Conservation (phyloP, 73 alveolate species). For the Effrenium voratum region DNA sequence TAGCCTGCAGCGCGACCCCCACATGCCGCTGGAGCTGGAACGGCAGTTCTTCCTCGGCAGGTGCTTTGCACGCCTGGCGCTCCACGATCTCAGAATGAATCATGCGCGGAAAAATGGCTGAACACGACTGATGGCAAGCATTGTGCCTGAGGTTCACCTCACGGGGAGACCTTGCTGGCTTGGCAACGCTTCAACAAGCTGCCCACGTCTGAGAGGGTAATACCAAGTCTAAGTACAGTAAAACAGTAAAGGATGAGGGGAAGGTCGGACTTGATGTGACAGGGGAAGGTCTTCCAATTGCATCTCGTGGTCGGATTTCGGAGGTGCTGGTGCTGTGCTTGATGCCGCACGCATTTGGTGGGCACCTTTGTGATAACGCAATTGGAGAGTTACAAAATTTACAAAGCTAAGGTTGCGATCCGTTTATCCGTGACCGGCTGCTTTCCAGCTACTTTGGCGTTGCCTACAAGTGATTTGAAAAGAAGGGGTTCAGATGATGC, state of each 20-base stretch:
- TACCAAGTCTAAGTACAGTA: not conserved
- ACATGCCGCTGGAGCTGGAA: not conserved
- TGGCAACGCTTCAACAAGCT: conserved; percentile 45
- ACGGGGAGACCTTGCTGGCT: conserved; percentile 46
- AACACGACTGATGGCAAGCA: not conserved
- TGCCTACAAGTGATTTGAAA: conserved; percentile 35
- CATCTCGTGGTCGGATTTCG: too few species aligned
- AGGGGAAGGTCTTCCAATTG: not conserved
- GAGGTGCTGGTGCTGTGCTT: not conserved
- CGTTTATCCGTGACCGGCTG: conserved; percentile 68
- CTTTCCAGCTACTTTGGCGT: conserved; percentile 78
- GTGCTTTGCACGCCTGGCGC: not conserved
- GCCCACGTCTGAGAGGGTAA: not conserved
- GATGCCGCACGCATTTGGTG: conserved; percentile 39
- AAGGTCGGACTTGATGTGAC: not conserved
- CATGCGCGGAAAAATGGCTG: not conserved
- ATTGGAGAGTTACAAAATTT: not conserved
- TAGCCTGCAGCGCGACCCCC: not conserved
- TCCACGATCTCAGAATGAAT: conserved; percentile 1
- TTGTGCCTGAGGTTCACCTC: conserved; percentile 39
- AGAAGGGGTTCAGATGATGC: too few species aligned
- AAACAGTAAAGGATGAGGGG: not conserved
- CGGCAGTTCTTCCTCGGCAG: conserved; percentile 3
- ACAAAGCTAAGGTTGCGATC: conserved; percentile 30
- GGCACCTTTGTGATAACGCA: not conserved